phyloP scores from a whole-genome alignment of 2,329 filamentous ascomycete genomes.

The Thielaviopsis ethacetica region DNA sequence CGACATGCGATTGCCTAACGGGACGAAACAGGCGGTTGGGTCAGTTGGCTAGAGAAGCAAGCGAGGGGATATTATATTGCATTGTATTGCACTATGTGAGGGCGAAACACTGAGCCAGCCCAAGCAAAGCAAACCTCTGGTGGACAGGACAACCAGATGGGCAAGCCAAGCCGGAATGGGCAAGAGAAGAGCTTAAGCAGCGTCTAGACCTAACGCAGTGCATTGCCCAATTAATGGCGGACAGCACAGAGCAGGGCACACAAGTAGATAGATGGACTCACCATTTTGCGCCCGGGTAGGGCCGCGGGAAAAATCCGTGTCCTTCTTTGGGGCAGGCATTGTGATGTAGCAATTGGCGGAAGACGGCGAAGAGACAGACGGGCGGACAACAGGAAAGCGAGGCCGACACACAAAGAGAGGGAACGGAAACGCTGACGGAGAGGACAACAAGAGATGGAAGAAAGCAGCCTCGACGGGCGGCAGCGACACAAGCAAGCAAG shows the following conservation, averaged over 20 bases:
- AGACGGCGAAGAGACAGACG: slow-evolving; percentile 2
- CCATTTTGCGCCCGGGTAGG: slow-evolving; percentile 21
- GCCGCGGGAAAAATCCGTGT: slow-evolving; percentile 15
- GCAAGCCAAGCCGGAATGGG: not conserved
- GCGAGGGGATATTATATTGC: not conserved
- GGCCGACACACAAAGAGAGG: not conserved
- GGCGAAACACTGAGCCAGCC: not conserved
- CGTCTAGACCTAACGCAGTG: not conserved
- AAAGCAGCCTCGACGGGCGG: not conserved
- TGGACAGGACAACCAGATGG: not conserved
- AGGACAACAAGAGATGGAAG: not conserved
- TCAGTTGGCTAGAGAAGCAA: slow-evolving; percentile 1
- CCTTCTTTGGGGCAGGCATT: slow-evolving; percentile 26
- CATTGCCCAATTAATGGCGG: not conserved
- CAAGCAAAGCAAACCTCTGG: not conserved
- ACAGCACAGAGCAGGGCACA: not conserved
- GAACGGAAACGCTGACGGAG: not conserved
- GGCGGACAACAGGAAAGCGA: slow-evolving; percentile 1
- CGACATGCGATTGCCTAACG: slow-evolving; percentile 44
- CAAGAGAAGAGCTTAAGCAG: not conserved
- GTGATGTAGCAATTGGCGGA: slow-evolving; percentile 11
- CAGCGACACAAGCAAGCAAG: not conserved
- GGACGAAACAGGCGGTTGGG: slow-evolving; percentile 4
- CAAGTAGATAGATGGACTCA: slow-evolving; percentile 14
- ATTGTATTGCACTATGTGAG: not conserved